Base-by-base conservation (phyloP, 1,284 basidiomycete genomes). In the Sporisorium reilianum region DNA sequence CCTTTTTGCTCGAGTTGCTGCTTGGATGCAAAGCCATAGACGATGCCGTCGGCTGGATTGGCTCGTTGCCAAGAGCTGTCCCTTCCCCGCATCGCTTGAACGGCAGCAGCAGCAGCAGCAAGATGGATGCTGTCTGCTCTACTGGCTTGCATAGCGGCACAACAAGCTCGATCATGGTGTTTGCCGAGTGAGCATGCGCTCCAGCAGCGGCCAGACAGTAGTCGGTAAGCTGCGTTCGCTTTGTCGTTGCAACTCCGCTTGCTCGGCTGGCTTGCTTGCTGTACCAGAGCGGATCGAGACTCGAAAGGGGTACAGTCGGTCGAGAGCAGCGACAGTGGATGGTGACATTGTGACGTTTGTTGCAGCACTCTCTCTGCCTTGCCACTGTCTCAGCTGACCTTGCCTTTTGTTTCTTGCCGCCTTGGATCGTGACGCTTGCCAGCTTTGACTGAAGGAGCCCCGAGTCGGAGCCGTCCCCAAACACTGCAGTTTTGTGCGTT, bases 1-100 rank as follows among this genome's bases (percentile, higher is more conserved):
- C 25, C 55, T 49, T 22, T 54, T 38, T 22, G 7, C 12, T 36
- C 12, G 7, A 3, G 32, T 45, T 44, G 53, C n/a, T n/a, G 44
- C 30, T 45, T 40, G 11, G 50, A 46, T 53, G 51, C 59, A 61
- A 61, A 22, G 22, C 23, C 28, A 34, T 38, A 3, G 16, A n/a
- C 16, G 3, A 38, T 36, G 34, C 60, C 59, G 59, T 55, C 51
- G 52, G 45, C 48, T 18, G 34, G 28, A 22, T 2, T 11, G n/a
- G n/a, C 23, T 9, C 10, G 14, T 46, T 46, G 45, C 45, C 45
- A 46, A 46, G 45, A 28, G 16, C 45, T n/a, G 44, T 10, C 14
- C 45, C 18, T 46, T 18, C 18, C 45, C 45, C 45, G 26, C 45
- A 3, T 46, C 4, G 36, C 14, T 18, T 38, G 36, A 38, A 7